Evolutionary conservation across 345 rosid species (phyloP).

Genomic region (Cardiospermum halicacabum): DNA sequence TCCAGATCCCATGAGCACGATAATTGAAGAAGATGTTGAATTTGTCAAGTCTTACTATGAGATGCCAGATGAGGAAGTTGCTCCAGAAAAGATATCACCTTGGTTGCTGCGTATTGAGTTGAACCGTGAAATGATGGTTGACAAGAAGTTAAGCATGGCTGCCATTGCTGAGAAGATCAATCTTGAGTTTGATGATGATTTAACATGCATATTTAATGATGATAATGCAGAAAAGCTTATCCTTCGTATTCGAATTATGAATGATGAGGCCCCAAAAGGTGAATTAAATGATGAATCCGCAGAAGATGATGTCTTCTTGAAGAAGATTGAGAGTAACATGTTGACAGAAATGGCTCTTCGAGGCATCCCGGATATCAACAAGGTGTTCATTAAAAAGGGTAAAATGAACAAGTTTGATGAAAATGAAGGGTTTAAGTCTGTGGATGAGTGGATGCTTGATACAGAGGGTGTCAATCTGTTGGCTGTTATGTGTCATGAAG

Average conservation of each 20-base stretch:
- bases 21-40: slow-evolving; percentile 85
- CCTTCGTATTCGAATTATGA: slow-evolving; percentile 93
- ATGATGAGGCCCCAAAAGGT: slow-evolving; percentile 89
- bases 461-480: slow-evolving; percentile 98
- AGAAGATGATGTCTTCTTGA: slow-evolving; percentile 95
- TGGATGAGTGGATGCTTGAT: slow-evolving; percentile 97
- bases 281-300: slow-evolving; percentile 85
- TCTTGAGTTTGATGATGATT: slow-evolving; percentile 81
- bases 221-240: slow-evolving; percentile 91
- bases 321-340: slow-evolving; percentile 96
- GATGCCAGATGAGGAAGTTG: slow-evolving; percentile 97
- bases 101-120: slow-evolving; percentile 95
- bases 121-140: slow-evolving; percentile 99
- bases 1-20: slow-evolving; percentile 90
- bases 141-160: slow-evolving; percentile 95
- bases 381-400: slow-evolving; percentile 82
- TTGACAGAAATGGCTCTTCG: slow-evolving; percentile 97
- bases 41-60: slow-evolving; percentile 95
- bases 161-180: slow-evolving; percentile 96
- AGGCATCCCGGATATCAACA: slow-evolving; percentile 92
- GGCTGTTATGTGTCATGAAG: slow-evolving; percentile 94
- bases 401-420: slow-evolving; percentile 81
- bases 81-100: slow-evolving; percentile 91
- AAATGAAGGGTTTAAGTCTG: slow-evolving; percentile 68
- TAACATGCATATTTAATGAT: slow-evolving; percentile 93